A percentile compares a stretch with the other conserved stretches of the same genome.
phyloP scores from a whole-genome alignment of 495 filamentous ascomycete genomes.

The Hyphodiscus hymeniophilus region DNA sequence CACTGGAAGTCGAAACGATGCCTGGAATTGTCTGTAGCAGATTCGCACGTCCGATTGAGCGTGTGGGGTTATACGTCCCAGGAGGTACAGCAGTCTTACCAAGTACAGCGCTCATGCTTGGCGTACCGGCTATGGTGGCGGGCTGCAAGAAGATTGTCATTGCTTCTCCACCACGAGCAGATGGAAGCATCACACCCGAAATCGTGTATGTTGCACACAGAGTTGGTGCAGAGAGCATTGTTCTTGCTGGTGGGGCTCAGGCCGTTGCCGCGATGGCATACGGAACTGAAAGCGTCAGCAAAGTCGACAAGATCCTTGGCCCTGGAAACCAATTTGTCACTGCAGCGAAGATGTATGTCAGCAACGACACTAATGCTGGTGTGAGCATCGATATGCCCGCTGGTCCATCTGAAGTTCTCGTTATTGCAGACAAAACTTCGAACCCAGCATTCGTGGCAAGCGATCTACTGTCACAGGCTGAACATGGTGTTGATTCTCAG shows the following conservation, averaged over 20 bases:
- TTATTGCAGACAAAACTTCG: constrained; percentile 83
- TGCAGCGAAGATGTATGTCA: constrained; percentile 94
- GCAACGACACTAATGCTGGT: constrained; percentile 89
- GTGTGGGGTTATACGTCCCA: constrained; percentile 90
- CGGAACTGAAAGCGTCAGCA: constrained; percentile 74
- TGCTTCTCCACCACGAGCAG: constrained; percentile 81
- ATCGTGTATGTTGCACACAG: constrained; percentile 99
- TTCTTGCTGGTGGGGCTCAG: constrained; percentile 91
- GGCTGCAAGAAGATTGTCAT: constrained; percentile 95
- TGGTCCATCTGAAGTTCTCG: constrained; percentile 91
- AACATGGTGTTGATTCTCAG: constrained; percentile 93
- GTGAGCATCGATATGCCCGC: constrained; percentile 99
- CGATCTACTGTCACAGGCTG: constrained; percentile 89
- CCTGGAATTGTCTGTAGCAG: constrained; percentile 91
- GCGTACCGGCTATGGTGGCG: constrained; percentile 93
- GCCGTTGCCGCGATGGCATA: constrained; percentile 88
- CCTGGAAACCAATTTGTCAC: constrained; percentile 99
- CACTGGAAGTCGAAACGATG: constrained; percentile 88
- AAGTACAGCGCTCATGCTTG: constrained; percentile 94
- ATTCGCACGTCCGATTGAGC: constrained; percentile 85
- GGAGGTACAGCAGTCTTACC: constrained; percentile 94
- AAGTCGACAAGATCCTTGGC: constrained; percentile 98
- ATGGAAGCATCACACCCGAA: constrained; percentile 88
- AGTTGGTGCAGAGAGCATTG: constrained; percentile 88
- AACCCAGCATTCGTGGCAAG: constrained; percentile 94